Conservation (phyloP, 768 basidiomycete genomes). For the Hypsizygus marmoreus region DNA sequence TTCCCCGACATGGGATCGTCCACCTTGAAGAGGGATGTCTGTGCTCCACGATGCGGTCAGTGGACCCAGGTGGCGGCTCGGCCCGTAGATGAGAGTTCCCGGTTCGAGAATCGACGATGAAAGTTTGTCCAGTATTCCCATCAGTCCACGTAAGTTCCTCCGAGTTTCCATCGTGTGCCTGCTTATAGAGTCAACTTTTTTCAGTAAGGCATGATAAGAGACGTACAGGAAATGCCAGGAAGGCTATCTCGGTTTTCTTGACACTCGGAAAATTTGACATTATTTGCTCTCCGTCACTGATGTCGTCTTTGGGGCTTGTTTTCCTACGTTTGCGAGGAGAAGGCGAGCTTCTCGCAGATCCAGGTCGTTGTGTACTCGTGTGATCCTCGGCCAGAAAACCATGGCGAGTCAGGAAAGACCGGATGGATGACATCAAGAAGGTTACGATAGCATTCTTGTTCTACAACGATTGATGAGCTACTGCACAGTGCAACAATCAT, state of each 20-base stretch:
- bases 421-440: constrained; percentile 60
- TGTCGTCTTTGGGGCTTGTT: constrained; percentile 34
- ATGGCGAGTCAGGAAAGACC: constrained; percentile 65
- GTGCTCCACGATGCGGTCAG: constrained; percentile 10
- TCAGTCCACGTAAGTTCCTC: constrained; percentile 60
- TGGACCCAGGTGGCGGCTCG: constrained; percentile 11
- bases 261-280: too few relatives aligned
- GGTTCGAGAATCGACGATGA: constrained; percentile 65
- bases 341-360: constrained; percentile 13
- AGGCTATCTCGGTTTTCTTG: too few relatives aligned
- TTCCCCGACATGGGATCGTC: constrained; percentile 25
- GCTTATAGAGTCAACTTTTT: background rate
- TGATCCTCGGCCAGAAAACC: constrained; percentile 46
- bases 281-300: constrained; percentile 34
- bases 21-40: constrained; percentile 21
- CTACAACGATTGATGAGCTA: constrained; percentile 35
- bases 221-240: too few relatives aligned
- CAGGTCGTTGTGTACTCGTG: constrained; percentile 5
- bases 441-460: constrained; percentile 55
- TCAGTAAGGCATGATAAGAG: background rate
- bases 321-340: constrained; percentile 58
- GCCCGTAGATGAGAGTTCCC: constrained; percentile 60
- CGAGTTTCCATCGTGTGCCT: constrained; percentile 23
- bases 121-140: constrained; percentile 57
- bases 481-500: constrained; percentile 5